Evolutionary conservation across 306 rosid genomes (phyloP).

Genomic region (Potentilla sterilis): DNA sequence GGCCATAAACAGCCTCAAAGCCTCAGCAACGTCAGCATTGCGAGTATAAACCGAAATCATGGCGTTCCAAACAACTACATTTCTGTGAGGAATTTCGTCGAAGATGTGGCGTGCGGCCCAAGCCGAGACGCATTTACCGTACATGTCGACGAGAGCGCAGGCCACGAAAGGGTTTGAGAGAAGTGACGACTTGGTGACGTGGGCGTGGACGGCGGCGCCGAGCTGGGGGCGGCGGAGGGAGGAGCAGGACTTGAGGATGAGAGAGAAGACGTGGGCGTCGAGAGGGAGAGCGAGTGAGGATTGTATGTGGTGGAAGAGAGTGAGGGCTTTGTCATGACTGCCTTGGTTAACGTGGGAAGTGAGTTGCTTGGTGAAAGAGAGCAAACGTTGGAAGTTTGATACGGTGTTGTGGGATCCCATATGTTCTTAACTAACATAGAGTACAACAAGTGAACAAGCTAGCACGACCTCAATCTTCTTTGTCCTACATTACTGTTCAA

Average conservation of each 20-base stretch:
- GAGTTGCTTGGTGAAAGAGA: constrained; percentile 49
- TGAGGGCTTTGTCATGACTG: constrained; percentile 50
- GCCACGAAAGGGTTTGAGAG: constrained; percentile 54
- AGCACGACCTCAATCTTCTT: no score
- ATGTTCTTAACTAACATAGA: no score
- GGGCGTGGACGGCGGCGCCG: constrained; percentile 65
- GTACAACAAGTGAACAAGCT: no score
- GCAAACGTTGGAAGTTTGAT: constrained; percentile 34
- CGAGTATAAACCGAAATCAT: constrained; percentile 53
- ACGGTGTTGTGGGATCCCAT: no score
- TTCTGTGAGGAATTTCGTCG: constrained; percentile 53
- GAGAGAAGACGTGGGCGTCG: constrained; percentile 79
- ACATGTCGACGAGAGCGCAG: constrained; percentile 50
- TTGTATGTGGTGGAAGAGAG: constrained; percentile 64
- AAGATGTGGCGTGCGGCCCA: constrained; percentile 52
- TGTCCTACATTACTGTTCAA: no score
- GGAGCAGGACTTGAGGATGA: constrained; percentile 73
- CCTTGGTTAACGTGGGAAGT: constrained; percentile 48
- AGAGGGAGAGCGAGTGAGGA: constrained; percentile 43
- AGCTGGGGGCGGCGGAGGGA: constrained; percentile 46
- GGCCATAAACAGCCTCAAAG: constrained; percentile 41
- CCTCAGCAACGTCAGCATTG: constrained; percentile 26
- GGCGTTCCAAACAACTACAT: constrained; percentile 65
- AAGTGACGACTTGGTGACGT: constrained; percentile 45
- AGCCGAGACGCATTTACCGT: constrained; percentile 56